These are phyloP conservation scores for Mimosa bimucronata DNA, from an alignment of 306 rosid species.

Conservation along the genomic window DNA sequence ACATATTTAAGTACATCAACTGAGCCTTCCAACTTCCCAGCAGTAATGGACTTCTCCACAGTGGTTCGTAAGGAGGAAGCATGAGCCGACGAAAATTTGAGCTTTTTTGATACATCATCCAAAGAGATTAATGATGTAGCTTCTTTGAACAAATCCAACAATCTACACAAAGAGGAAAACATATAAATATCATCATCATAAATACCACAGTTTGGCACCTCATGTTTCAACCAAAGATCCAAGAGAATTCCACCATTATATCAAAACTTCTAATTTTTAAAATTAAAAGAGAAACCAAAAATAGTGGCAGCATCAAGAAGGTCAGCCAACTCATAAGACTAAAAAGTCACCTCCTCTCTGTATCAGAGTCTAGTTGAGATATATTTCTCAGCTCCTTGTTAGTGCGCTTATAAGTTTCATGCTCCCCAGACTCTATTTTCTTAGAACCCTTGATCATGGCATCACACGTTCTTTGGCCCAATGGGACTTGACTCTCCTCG, in stretches of 20 bases:
- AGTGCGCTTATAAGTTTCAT: slow-evolving; percentile 47
- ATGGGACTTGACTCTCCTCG: slow-evolving; percentile 44
- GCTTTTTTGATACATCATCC: slow-evolving; percentile 60
- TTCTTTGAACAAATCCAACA: slow-evolving; percentile 63
- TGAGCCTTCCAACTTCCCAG: slow-evolving; percentile 86
- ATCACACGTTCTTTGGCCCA: slow-evolving; percentile 51
- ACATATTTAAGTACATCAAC: slow-evolving; percentile 56
- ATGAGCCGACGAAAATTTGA: slow-evolving; percentile 64
- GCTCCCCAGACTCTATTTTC: slow-evolving; percentile 43
- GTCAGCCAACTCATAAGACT: slow-evolving; percentile 29
- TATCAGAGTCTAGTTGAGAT: slow-evolving; percentile 60
- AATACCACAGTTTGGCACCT: slow-evolving; percentile 23
- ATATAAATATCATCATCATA: slow-evolving; percentile 26
- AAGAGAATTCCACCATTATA: slow-evolving; percentile 15
- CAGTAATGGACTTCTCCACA: slow-evolving; percentile 73
- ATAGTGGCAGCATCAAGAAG: neutral
- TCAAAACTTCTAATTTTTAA: neutral
- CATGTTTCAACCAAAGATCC: slow-evolving; percentile 31
- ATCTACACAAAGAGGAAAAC: slow-evolving; percentile 50
- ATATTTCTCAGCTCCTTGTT: slow-evolving; percentile 40
- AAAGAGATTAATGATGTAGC: slow-evolving; percentile 65
- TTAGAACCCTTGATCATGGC: slow-evolving; percentile 42
- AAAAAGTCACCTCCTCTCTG: slow-evolving; percentile 67
- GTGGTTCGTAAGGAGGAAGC: slow-evolving; percentile 41
- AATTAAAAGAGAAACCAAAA: neutral